Evolutionary conservation across 73 alveolate genomes (phyloP).

Genomic region (Paramecium octaurelia): DNA sequence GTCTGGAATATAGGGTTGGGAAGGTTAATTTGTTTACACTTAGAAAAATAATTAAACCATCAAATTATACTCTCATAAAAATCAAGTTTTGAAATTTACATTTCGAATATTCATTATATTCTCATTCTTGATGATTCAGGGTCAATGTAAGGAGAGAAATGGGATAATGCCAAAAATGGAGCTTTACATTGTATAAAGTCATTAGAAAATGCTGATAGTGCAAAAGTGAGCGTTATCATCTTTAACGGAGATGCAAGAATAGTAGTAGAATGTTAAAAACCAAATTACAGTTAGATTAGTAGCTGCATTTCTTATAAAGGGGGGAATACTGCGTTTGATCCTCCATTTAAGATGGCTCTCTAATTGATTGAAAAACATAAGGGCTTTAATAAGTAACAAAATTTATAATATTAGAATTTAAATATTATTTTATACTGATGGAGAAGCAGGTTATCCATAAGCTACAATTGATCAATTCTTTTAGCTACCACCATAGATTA

Average conservation of each 20-base stretch:
- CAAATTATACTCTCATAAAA: neutral
- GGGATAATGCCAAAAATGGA: neutral
- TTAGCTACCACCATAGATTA: neutral
- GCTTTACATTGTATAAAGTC: neutral
- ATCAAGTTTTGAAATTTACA: neutral
- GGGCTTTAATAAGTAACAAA: neutral
- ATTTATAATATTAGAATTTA: neutral
- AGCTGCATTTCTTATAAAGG: neutral
- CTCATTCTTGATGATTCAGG: neutral
- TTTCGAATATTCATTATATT: neutral
- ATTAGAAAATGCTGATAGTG: neutral
- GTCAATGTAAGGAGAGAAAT: neutral
- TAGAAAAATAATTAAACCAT: neutral
- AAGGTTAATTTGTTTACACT: neutral
- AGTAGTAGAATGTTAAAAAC: neutral
- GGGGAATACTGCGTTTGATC: neutral
- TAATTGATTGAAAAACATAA: neutral
- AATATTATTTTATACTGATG: neutral
- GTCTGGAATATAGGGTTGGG: neutral
- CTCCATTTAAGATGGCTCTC: neutral
- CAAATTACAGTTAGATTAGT: neutral
- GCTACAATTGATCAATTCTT: neutral
- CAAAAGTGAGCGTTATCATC: neutral
- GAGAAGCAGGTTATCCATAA: neutral
- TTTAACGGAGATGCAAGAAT: neutral